phyloP scores from a whole-genome alignment of 2,329 filamentous ascomycete species.

The Ceratocystis huliohia region DNA sequence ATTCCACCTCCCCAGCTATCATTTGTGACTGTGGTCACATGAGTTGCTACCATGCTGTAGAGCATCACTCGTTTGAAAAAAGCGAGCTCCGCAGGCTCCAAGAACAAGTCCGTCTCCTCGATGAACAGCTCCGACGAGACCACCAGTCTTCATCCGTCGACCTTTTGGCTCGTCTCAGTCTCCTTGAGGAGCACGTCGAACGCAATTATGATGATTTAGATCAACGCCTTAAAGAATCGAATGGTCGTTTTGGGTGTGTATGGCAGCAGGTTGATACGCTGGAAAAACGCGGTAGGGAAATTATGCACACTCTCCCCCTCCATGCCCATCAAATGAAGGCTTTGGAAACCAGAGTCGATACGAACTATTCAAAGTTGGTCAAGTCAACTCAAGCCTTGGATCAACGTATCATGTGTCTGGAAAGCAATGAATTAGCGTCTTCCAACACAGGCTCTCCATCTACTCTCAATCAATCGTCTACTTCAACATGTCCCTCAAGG shows the following conservation, averaged over 20 bases:
- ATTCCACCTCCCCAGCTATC: slow-evolving; percentile 40
- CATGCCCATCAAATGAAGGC: slow-evolving; percentile 15
- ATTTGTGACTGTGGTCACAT: slow-evolving; percentile 48
- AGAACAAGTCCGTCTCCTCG: slow-evolving; percentile 34
- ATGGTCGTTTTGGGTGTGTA: slow-evolving; percentile 41
- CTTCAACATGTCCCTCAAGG: not conserved
- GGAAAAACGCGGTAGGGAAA: slow-evolving; percentile 26
- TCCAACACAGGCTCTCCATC: not conserved
- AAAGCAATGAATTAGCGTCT: slow-evolving; percentile 22
- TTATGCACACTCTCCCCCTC: slow-evolving; percentile 19
- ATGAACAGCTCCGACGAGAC: slow-evolving; percentile 32
- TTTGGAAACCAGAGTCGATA: slow-evolving; percentile 20
- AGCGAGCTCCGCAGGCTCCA: slow-evolving; percentile 39
- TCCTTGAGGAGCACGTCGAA: slow-evolving; percentile 43
- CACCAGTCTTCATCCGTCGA: slow-evolving; percentile 30
- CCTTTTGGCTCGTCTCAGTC: slow-evolving; percentile 35
- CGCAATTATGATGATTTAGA: slow-evolving; percentile 39
- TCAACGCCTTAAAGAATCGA: slow-evolving; percentile 42
- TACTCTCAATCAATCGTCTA: not conserved
- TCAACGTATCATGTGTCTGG: slow-evolving; percentile 41
- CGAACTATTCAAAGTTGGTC: slow-evolving; percentile 34
- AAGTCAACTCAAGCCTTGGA: slow-evolving; percentile 41
- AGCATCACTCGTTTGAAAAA: slow-evolving; percentile 34
- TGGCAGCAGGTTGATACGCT: slow-evolving; percentile 41
- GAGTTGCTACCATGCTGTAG: slow-evolving; percentile 44